Conservation (phyloP, 2,329 filamentous ascomycete genomes). For the Fusarium musae region DNA sequence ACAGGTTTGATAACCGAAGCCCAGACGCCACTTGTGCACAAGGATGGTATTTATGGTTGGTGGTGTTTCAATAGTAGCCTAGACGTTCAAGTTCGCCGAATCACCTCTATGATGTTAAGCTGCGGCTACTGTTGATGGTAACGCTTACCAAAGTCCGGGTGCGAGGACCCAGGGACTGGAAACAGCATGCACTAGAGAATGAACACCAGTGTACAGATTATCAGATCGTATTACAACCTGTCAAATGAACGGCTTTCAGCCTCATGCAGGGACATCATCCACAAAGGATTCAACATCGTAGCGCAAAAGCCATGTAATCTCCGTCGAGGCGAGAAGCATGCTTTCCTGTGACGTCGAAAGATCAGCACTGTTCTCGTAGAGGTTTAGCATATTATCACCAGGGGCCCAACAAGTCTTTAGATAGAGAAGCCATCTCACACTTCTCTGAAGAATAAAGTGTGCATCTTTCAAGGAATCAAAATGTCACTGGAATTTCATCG, state of each 20-base stretch:
- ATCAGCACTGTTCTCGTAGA: neutral
- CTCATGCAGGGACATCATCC: neutral
- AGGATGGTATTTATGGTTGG: neutral
- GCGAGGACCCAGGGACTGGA: neutral
- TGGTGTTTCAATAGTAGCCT: neutral
- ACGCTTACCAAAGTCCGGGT: neutral
- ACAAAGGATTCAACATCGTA: neutral
- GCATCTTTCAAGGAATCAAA: neutral
- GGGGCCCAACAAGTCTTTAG: neutral
- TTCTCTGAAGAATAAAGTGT: neutral
- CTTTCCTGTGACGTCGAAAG: neutral
- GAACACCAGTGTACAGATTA: neutral
- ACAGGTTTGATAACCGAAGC: slow-evolving; percentile 38
- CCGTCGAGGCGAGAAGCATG: neutral
- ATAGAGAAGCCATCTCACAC: neutral
- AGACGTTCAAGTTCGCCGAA: slow-evolving; percentile 14
- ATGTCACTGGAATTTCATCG: neutral
- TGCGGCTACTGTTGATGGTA: neutral
- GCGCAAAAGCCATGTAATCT: slow-evolving; percentile 7
- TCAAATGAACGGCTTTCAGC: neutral
- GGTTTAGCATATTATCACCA: neutral
- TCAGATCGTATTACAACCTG: neutral
- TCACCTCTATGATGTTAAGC: neutral
- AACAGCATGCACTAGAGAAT: neutral
- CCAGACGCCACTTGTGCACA: slow-evolving; percentile 33